These are phyloP conservation scores for Aegilops longissima DNA, from an alignment of 176 grass and related monocot genomes.

Conservation along the genomic window DNA sequence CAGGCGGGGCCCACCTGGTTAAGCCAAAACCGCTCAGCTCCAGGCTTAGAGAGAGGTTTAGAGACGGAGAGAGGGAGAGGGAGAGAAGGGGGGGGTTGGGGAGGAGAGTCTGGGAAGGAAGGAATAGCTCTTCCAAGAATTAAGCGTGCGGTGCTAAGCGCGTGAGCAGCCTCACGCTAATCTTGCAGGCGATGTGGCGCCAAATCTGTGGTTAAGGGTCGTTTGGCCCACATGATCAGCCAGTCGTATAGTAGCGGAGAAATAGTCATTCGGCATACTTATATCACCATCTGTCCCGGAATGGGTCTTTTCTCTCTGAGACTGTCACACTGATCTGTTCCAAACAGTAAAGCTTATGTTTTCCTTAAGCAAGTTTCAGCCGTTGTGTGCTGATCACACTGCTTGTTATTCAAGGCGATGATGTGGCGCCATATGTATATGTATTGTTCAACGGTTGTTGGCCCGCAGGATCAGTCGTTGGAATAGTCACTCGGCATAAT, in stretches of 20 bases:
- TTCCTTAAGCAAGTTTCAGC: not conserved
- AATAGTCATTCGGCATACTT: not conserved
- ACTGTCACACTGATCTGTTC: not conserved
- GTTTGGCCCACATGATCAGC: constrained; percentile 7
- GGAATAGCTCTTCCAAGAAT: not conserved
- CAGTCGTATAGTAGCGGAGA: not conserved
- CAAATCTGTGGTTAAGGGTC: not conserved
- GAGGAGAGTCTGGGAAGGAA: not conserved
- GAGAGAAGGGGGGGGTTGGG: not conserved
- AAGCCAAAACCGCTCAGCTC: not conserved
- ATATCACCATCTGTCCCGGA: not conserved
- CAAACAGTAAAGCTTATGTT: not conserved
- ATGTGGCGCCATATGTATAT: not conserved
- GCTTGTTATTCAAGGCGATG: not conserved
- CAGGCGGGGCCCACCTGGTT: not conserved
- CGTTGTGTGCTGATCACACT: not conserved
- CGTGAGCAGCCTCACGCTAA: not conserved
- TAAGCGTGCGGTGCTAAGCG: constrained; percentile 15
- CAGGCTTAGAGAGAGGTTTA: not conserved
- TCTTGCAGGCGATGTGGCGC: not conserved
- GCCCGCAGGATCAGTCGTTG: not conserved
- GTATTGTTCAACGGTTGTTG: not conserved
- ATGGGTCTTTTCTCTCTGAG: not conserved
- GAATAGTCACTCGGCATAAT: not conserved
- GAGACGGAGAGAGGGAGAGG: too few relatives aligned